Evolutionary conservation across 2,329 filamentous ascomycete genomes (phyloP).

Genomic region (Pezicula carpinea): DNA sequence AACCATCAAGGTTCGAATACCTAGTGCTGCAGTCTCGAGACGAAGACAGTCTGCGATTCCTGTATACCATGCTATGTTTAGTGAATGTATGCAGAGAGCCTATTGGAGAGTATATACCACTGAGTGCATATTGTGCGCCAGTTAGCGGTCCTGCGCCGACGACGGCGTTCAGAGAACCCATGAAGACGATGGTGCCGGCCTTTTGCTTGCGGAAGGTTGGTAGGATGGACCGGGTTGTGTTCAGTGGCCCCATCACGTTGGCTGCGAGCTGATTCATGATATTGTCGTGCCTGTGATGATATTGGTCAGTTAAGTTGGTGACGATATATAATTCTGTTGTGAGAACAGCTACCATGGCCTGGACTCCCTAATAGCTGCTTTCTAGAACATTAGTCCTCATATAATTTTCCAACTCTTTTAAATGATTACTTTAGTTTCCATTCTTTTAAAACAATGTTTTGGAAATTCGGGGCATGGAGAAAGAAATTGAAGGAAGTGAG

Average conservation of each 20-base stretch:
- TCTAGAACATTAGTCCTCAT: too few relatives aligned
- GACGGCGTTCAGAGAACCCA: neutral
- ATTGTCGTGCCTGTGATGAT: constrained; percentile 1
- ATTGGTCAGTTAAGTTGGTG: neutral
- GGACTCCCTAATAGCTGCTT: too few relatives aligned
- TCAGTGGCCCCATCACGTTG: constrained; percentile 49
- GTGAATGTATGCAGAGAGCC: neutral
- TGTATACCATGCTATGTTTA: neutral
- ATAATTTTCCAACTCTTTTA: too few relatives aligned
- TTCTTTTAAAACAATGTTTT: too few relatives aligned
- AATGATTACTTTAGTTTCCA: constrained; percentile 10
- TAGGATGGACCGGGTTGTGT: constrained; percentile 41
- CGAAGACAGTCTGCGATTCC: constrained; percentile 1
- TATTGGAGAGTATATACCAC: too few relatives aligned
- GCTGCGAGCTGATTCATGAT: constrained; percentile 36
- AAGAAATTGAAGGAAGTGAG: too few relatives aligned
- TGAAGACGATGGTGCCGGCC: constrained; percentile 28
- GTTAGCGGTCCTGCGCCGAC: too few relatives aligned
- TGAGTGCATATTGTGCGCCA: too few relatives aligned
- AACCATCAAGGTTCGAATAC: constrained; percentile 19
- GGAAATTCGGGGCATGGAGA: too few relatives aligned
- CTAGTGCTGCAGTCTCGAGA: neutral
- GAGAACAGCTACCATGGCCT: too few relatives aligned
- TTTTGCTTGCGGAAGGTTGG: constrained; percentile 38
- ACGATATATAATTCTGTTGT: too few relatives aligned